Evolutionary conservation across 2,329 filamentous ascomycete genomes (phyloP).

Genomic region (Cladosporium austrohemisphaericum): DNA sequence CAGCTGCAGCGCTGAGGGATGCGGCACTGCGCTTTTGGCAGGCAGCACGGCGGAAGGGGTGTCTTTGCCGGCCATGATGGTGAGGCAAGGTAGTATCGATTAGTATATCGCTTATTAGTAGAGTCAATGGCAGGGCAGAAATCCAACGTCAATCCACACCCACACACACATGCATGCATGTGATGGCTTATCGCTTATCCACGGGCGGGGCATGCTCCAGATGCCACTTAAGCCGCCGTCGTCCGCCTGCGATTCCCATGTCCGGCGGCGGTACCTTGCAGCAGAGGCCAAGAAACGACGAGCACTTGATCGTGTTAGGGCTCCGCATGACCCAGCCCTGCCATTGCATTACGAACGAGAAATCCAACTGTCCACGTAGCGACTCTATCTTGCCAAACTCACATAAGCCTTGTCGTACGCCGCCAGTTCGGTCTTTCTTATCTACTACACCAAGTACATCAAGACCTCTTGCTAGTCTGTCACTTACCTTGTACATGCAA

Average conservation of each 20-base stretch:
- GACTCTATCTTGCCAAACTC: not conserved
- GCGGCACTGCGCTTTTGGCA: slow-evolving; percentile 7
- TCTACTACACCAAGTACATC: too few relatives aligned
- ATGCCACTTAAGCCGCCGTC: not conserved
- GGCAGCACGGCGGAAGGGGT: not conserved
- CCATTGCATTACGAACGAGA: not conserved
- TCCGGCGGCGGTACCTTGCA: slow-evolving; percentile 10
- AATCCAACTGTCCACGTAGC: slow-evolving; percentile 9
- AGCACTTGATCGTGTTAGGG: slow-evolving; percentile 5
- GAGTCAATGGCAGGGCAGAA: too few relatives aligned
- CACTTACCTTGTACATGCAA: too few relatives aligned
- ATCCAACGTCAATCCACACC: too few relatives aligned
- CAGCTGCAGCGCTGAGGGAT: slow-evolving; percentile 21
- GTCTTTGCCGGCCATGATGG: not conserved
- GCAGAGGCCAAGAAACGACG: not conserved
- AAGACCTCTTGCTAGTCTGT: too few relatives aligned
- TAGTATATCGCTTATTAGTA: too few relatives aligned
- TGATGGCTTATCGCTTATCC: not conserved
- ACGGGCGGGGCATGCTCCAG: not conserved
- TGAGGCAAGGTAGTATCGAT: too few relatives aligned
- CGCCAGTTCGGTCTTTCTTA: too few relatives aligned
- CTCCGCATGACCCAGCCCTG: slow-evolving; percentile 9
- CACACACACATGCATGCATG: too few relatives aligned
- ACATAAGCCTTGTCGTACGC: too few relatives aligned
- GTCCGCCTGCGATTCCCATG: not conserved